Conservation (phyloP, 2,329 filamentous ascomycete genomes). For the Ilyonectria destructans region DNA sequence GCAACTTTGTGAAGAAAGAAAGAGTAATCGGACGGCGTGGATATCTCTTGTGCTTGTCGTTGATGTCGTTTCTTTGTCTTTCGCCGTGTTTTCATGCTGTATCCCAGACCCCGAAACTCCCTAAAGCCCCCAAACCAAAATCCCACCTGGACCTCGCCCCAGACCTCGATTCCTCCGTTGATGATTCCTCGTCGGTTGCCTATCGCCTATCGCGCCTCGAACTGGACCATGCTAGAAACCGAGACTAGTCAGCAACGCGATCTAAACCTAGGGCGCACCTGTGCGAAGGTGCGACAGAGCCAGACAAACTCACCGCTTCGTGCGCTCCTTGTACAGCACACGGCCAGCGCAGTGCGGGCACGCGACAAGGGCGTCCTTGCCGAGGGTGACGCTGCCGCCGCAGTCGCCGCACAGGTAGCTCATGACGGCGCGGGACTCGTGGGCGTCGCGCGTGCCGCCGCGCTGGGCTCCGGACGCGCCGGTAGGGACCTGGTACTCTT, state of each 20-base stretch:
- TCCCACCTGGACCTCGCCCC: slow-evolving; percentile 22
- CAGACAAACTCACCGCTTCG: slow-evolving; percentile 82
- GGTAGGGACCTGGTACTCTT: slow-evolving; percentile 83
- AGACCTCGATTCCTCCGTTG: slow-evolving; percentile 1
- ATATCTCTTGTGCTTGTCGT: slow-evolving; percentile 27
- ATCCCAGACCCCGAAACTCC: slow-evolving; percentile 48
- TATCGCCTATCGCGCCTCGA: slow-evolving; percentile 83
- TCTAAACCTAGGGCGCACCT: neutral
- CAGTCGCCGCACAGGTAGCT: slow-evolving; percentile 63
- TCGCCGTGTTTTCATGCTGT: slow-evolving; percentile 34
- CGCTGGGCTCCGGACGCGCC: slow-evolving; percentile 61
- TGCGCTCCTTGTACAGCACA: slow-evolving; percentile 97
- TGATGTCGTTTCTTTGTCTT: slow-evolving; percentile 35
- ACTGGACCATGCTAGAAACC: slow-evolving; percentile 90
- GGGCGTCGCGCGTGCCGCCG: slow-evolving; percentile 59
- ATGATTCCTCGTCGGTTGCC: neutral
- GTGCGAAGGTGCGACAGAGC: neutral
- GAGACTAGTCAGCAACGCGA: slow-evolving; percentile 24
- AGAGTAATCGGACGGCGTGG: slow-evolving; percentile 31
- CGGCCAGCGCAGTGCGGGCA: slow-evolving; percentile 84
- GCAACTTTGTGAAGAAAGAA: slow-evolving; percentile 40
- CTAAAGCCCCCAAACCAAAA: slow-evolving; percentile 38
- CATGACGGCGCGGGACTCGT: slow-evolving; percentile 58
- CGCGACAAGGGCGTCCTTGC: slow-evolving; percentile 66
- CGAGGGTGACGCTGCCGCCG: slow-evolving; percentile 59